Conservation (phyloP, 169 alveolate species). For the Pseudocohnilembus persalinus region DNA sequence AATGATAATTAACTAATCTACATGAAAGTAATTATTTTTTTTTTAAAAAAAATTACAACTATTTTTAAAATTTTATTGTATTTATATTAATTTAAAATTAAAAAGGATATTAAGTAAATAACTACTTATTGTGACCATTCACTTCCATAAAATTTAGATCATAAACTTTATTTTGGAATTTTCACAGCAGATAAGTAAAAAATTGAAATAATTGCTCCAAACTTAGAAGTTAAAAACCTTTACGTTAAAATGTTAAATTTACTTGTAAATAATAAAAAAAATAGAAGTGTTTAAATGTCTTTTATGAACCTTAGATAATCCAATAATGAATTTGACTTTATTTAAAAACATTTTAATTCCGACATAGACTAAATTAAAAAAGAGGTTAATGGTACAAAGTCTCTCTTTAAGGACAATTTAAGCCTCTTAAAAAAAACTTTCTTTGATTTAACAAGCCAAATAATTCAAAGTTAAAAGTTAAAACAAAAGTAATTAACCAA, state of each 20-base stretch:
- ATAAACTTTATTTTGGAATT: no score
- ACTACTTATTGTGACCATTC: neutral
- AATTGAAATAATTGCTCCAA: neutral
- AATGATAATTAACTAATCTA: neutral
- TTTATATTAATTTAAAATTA: no score
- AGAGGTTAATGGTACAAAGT: neutral
- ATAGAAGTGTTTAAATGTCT: neutral
- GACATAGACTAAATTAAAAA: neutral
- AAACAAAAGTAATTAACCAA: neutral
- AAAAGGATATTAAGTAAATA: neutral
- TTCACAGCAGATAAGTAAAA: no score
- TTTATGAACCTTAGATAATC: neutral
- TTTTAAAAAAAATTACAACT: no score
- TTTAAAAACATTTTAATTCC: neutral
- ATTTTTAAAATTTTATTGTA: no score
- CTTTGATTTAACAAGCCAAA: neutral
- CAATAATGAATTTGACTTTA: neutral
- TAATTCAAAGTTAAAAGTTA: neutral
- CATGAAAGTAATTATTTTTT: no score
- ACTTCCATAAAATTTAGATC: neutral
- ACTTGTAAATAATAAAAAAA: neutral
- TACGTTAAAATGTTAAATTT: neutral
- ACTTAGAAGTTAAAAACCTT: neutral
- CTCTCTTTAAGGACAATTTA: neutral
- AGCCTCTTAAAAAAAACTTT: neutral